Evolutionary conservation across 768 basidiomycete species (phyloP).

Genomic region (Mycena belliarum): DNA sequence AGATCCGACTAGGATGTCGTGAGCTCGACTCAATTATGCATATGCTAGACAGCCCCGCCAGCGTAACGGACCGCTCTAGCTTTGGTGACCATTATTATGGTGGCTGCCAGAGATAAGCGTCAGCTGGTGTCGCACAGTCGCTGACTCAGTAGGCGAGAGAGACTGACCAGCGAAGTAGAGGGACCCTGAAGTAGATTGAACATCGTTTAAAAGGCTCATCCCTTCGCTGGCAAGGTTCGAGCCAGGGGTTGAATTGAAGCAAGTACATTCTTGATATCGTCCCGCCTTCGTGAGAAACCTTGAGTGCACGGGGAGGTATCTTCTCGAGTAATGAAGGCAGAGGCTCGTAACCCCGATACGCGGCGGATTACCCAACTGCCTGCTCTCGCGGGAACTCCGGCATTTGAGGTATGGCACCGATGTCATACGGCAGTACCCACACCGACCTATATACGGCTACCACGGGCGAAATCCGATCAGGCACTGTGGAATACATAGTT

Average conservation of each 20-base stretch:
- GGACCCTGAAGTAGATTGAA: not conserved
- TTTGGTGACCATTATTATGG: not conserved
- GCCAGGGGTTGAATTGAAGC: not conserved
- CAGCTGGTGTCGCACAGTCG: not conserved
- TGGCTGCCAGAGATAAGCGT: not conserved
- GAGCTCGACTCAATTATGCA: not conserved
- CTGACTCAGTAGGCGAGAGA: not conserved
- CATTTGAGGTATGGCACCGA: too few relatives aligned
- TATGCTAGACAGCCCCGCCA: not conserved
- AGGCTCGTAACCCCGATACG: not conserved
- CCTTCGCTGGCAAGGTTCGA: not conserved
- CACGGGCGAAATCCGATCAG: too few relatives aligned
- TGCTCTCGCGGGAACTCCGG: too few relatives aligned
- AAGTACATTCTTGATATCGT: conserved; percentile 1
- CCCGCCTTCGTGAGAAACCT: too few relatives aligned
- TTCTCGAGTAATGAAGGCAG: too few relatives aligned
- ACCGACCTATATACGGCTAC: not conserved
- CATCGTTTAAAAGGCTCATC: not conserved
- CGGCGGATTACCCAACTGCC: too few relatives aligned
- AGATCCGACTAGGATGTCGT: too few relatives aligned
- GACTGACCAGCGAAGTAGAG: conserved; percentile 1
- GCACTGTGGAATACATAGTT: too few relatives aligned
- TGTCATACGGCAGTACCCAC: too few relatives aligned
- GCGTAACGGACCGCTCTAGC: not conserved
- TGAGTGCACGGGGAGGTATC: too few relatives aligned